These are phyloP conservation scores for Adansonia madagascariensis DNA, from an alignment of 441 rosid genomes.

Conservation along the genomic window DNA sequence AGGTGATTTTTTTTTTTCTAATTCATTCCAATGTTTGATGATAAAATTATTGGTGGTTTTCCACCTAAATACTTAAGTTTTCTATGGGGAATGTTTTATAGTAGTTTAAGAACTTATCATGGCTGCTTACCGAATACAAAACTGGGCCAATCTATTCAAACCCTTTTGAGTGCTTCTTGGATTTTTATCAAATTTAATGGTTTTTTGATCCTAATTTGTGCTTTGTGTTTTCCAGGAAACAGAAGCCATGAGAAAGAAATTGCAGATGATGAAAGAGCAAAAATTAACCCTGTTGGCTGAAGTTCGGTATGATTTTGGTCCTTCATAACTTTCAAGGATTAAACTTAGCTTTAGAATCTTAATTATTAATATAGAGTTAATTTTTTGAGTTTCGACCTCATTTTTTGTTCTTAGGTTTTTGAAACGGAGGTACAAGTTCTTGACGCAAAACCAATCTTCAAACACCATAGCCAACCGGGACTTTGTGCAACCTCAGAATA, in stretches of 20 bases:
- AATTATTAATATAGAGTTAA: background rate
- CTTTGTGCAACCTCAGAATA: conserved; percentile 35
- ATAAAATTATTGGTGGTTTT: background rate
- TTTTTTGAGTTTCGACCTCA: background rate
- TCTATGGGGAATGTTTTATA: background rate
- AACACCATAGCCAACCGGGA: conserved; percentile 25
- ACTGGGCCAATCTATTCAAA: background rate
- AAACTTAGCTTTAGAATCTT: conserved; percentile 2
- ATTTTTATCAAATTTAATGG: background rate
- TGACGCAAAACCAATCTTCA: conserved; percentile 52
- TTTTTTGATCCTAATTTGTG: background rate
- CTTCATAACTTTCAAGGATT: conserved; percentile 19
- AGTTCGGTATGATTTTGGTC: conserved; percentile 61
- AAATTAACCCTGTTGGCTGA: conserved; percentile 58
- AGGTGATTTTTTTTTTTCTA: background rate
- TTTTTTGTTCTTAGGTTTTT: conserved; percentile 58
- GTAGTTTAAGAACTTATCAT: background rate
- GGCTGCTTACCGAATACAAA: background rate
- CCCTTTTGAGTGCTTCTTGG: background rate
- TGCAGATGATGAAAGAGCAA: conserved; percentile 63
- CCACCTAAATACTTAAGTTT: background rate
- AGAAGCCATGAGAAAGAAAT: conserved; percentile 48
- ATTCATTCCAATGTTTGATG: background rate
- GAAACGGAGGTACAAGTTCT: conserved; percentile 57
- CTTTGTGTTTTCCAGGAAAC: conserved; percentile 58